Percentiles rank a stretch among this genome's conserved stretches.
Conservation (phyloP, 306 rosid genomes). For the Canavalia ensiformis region DNA sequence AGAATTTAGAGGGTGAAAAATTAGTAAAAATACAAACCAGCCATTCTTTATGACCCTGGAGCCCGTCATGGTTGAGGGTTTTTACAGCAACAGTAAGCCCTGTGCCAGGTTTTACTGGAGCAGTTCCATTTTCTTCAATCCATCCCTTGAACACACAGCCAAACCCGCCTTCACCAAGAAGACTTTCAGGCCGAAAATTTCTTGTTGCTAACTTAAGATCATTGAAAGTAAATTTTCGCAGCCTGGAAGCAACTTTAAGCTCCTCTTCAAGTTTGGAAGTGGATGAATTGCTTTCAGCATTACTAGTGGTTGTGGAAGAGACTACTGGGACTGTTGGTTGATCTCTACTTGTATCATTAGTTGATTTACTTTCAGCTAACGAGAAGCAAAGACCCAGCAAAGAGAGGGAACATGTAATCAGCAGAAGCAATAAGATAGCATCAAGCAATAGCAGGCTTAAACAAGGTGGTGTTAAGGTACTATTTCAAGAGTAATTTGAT, state of each 20-base stretch:
- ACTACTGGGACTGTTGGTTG: slow-evolving; percentile 71
- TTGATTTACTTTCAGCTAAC: slow-evolving; percentile 70
- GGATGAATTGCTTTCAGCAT: slow-evolving; percentile 83
- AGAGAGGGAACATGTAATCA: background rate
- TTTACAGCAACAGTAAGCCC: slow-evolving; percentile 95
- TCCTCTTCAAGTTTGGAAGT: slow-evolving; percentile 86
- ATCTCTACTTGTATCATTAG: slow-evolving; percentile 76
- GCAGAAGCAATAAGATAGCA: slow-evolving; percentile 9
- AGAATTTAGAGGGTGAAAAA: background rate
- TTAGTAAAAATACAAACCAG: slow-evolving; percentile 70
- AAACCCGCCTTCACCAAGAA: slow-evolving; percentile 97
- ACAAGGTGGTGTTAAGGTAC: background rate
- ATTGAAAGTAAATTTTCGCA: slow-evolving; percentile 78
- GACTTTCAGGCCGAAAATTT: slow-evolving; percentile 92
- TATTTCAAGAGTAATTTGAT: background rate
- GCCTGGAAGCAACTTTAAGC: slow-evolving; percentile 84
- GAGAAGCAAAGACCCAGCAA: slow-evolving; percentile 32
- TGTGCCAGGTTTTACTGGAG: slow-evolving; percentile 93
- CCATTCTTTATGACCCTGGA: slow-evolving; percentile 98
- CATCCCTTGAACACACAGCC: slow-evolving; percentile 96
- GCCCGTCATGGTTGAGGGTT: slow-evolving; percentile 92
- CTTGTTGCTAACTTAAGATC: slow-evolving; percentile 91
- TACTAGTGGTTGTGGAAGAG: slow-evolving; percentile 82
- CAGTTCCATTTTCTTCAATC: slow-evolving; percentile 96
- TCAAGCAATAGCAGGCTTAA: background rate